A percentile compares a stretch with the other conserved stretches of the same genome.
Evolutionary conservation across 202 grass and related monocot species (phyloP).

Genomic region (Elaeis oleifera): DNA sequence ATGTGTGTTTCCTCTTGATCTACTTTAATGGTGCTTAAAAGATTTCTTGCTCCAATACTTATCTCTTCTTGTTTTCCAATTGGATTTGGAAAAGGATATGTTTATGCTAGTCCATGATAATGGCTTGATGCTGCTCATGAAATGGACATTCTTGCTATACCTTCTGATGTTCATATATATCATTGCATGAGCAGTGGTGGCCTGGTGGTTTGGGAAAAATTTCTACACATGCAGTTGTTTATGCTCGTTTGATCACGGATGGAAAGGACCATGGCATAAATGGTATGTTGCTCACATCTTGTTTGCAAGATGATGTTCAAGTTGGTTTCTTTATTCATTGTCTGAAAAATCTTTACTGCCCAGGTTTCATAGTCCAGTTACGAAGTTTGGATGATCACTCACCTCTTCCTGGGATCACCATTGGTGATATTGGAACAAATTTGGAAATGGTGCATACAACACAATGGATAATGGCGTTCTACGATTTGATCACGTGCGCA

Average conservation of each 20-base stretch:
- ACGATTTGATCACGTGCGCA: constrained; percentile 81
- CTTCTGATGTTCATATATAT: constrained; percentile 13
- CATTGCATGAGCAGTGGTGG: constrained; percentile 71
- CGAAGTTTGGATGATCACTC: constrained; percentile 93
- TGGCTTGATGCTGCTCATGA: neutral
- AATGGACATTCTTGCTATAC: neutral
- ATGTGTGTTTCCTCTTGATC: constrained; percentile 8
- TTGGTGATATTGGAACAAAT: constrained; percentile 96
- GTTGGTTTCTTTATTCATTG: neutral
- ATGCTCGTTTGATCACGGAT: constrained; percentile 78
- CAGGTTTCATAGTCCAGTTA: constrained; percentile 95
- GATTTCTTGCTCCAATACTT: too few species aligned
- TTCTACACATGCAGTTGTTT: constrained; percentile 91
- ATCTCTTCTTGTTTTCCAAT: too few species aligned
- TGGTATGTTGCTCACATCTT: constrained; percentile 38
- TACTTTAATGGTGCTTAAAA: neutral
- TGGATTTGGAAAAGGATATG: too few species aligned
- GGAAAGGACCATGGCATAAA: constrained; percentile 91
- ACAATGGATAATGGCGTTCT: constrained; percentile 97
- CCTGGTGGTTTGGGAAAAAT: constrained; percentile 93
- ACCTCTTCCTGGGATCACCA: constrained; percentile 75
- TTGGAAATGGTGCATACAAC: constrained; percentile 94
- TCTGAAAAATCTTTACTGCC: constrained; percentile 27
- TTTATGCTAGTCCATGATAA: too few species aligned
- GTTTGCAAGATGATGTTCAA: constrained; percentile 16